Base-by-base conservation (phyloP, 2,329 filamentous ascomycete genomes). In the Aspergillus sclerotialis region DNA sequence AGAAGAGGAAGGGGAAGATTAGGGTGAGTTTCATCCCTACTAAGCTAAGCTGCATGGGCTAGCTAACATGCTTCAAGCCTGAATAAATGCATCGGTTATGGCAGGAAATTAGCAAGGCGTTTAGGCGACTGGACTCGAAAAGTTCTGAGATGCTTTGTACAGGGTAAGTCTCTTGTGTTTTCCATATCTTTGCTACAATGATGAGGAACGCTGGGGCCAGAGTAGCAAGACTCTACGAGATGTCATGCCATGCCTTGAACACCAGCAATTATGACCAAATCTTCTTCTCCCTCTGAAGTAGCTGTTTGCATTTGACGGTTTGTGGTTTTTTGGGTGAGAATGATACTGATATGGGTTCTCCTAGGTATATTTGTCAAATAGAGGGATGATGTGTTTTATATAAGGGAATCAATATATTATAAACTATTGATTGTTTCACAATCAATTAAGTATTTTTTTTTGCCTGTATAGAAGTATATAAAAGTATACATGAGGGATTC, bases 1-100 rank as follows among this genome's bases (percentile, higher is more conserved):
- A 76, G 61, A 74, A 73, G 58, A 74, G 76, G 63, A 75, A 75
- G 53, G 74, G 76, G 13, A 79, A 71, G 55, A 75, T 83, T 50
- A 68, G 68, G 54, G 64, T 68, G 45, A 43, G 58, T 56, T 30
- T 29, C 27, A 2, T 10, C 10, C 26, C 3, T 31, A 17, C 19
- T 18, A 21, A 11, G 11, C 17, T 19, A 8, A 7, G 19, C 11
- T 21, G 11, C 4, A 29, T 13, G 18, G 11, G 7, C 17, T 26
- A 33, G 13, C 36, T 42, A 31, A 41, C 15, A 12, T n/a, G 13
- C 23, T 17, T 28, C n/a, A 17, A 61, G 59, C 59, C 59, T 7
- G 59, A 62, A 43, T 61, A 40, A 58, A 27, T 31, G 19, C 38
- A 18, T 42, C 30, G 31, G 33, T 26, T 44, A 31, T 38, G 33